Evolutionary conservation across 805 yeast species (phyloP), one percentile per base, ranked within the genome.

Genomic region (Candida oleophila): DNA sequence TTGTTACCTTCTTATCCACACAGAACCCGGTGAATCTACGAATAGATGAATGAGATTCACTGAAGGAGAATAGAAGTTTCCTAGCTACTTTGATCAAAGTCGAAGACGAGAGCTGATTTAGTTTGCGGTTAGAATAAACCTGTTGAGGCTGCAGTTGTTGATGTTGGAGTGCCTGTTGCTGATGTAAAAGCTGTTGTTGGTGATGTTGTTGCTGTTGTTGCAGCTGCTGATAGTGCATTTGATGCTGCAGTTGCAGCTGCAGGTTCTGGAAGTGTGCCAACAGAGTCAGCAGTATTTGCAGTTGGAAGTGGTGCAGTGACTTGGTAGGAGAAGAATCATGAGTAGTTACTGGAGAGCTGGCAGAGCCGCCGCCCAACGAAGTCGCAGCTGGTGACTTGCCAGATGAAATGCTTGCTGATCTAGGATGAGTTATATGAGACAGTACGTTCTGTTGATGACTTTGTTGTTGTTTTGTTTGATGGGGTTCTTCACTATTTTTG

Each of bases 21-120:
- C 86, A 81, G 49, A 81, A 81, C 1, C 82, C 77, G 5, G 82
- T 74, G 46, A 82, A 73, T 46, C 82, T 70, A 51, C 82, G 68
- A 8, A 84, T 68, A 3, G 80, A 78, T 32, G 81, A 76, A 50
- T 82, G 88, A 35, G 85, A 72, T 57, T 85, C 89, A 38, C 84
- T 80, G 46, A 82, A 77, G 2, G 87, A 71, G 57, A 82, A 83
- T 9, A 83, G 59, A 11, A 85, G 61, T 53, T 84, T 85, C 47
- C 87, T 68, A n/a, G 85, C 77, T 1, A 73, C 78, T 50, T 70
- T 78, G 15, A 74, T 62, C 2, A 68, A 54, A 2, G 63, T 50
- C 3, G 55, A 36, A 2, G 59, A 22, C 19, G 56, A 56, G 41
- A 43, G 46, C 16, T 48, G 49, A 42, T 45, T 32, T 43, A 19